Percentiles rank a stretch among this genome's conserved stretches.
Evolutionary conservation across 202 grass and related monocot genomes (phyloP).

Genomic region (Eragrostis tef): DNA sequence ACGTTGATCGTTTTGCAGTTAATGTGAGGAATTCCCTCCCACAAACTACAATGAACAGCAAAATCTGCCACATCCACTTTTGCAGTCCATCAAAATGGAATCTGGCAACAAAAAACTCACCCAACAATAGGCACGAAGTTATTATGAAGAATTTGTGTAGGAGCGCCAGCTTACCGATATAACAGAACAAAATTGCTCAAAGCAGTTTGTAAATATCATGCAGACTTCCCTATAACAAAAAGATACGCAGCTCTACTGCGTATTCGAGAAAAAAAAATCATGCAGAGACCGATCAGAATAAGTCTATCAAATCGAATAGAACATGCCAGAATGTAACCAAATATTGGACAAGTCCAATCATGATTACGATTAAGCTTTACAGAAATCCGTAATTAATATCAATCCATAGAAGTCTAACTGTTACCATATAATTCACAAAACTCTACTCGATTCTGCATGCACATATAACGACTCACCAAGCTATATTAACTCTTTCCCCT

Average conservation of each 20-base stretch:
- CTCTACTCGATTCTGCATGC: neutral
- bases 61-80: neutral
- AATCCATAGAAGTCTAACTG: neutral
- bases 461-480: neutral
- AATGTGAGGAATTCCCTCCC: neutral
- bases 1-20: neutral
- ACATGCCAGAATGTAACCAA: neutral
- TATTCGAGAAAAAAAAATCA: no score
- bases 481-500: neutral
- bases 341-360: neutral
- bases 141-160: no score
- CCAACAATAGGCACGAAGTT: no score
- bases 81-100: no score
- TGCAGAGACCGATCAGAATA: neutral
- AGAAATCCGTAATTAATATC: neutral
- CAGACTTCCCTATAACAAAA: no score
- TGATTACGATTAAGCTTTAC: neutral
- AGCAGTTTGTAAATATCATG: neutral
- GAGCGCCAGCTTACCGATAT: neutral
- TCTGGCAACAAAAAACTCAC: no score
- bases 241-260: no score
- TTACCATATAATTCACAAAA: slow-evolving; percentile 3
- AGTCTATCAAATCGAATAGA: neutral
- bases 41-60: neutral
- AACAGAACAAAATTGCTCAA: neutral